Base-by-base conservation (phyloP, 2,329 filamentous ascomycete genomes). In the Xylaria digitata region DNA sequence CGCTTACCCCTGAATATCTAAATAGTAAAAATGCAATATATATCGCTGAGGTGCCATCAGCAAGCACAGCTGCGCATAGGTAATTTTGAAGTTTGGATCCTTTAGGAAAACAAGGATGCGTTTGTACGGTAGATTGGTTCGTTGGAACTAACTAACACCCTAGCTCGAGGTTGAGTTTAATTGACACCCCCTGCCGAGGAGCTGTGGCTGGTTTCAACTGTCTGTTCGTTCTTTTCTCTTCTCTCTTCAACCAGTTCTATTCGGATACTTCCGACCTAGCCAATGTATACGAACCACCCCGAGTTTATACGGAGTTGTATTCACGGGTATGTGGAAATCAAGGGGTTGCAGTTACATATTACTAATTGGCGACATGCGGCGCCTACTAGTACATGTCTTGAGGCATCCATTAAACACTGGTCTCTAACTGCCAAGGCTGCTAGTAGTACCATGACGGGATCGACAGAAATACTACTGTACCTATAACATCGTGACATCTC, bases 141-240 rank as follows among this genome's bases (percentile, higher is more conserved):
- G 8, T 37, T 9, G 34, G 19, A 49, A 17, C 37, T 40, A 40
- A 40, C 11, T 26, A 26, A 26, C 37, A 40, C 13, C 37, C 13
- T 40, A 15, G 37, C 37, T 40, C 9, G 37, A 40, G 3, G 37
- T 46, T 61, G 26, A 26, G 50, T 46, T 65, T 57, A 52, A 57
- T 61, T 61, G 57, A 30, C 19, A 8, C 17, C 48, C 54, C 43
- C 13, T 43, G 52, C n/a, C 48, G 17, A 42, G 40, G 52, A 23
- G 34, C 15, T 45, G 60, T 60, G 34, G 50, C 64, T 63, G 32
- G 64, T 63, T 66, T 63, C 54, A 63, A 60, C 55, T 40, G 7
- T 30, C 42, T 58, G 32, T 13, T 43, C 26, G 49, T 19, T n/a
- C 46, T 55, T 21, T 55, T 30, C 50, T 61, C 37, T 3, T 37